These are phyloP conservation scores for Cicer bijugum DNA, from an alignment of 306 rosid species.

Conservation along the genomic window DNA sequence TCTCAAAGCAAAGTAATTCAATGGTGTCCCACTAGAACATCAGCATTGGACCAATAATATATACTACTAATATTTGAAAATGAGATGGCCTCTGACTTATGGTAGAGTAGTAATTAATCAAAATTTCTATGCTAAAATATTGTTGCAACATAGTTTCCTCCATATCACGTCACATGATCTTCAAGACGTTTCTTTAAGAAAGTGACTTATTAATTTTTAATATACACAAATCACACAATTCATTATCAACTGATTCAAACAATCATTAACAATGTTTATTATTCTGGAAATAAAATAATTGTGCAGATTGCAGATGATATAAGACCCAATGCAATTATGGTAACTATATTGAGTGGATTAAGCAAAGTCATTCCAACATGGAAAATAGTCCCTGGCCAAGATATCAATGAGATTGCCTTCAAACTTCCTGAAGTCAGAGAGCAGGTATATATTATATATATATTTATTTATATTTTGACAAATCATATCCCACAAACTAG, in stretches of 20 bases:
- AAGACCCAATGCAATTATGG: slow-evolving; percentile 54
- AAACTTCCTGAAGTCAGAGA: slow-evolving; percentile 68
- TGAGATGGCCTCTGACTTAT: slow-evolving; percentile 14
- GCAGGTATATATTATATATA: slow-evolving; percentile 53
- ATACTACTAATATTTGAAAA: not conserved
- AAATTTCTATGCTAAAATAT: slow-evolving; percentile 14
- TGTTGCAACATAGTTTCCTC: slow-evolving; percentile 28
- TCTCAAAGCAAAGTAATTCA: slow-evolving; percentile 35
- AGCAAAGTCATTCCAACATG: slow-evolving; percentile 68
- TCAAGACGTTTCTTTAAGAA: slow-evolving; percentile 6
- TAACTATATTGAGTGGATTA: slow-evolving; percentile 54
- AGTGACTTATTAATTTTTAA: slow-evolving; percentile 30
- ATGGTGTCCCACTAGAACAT: slow-evolving; percentile 5
- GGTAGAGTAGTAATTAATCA: not conserved
- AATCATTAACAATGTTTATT: not conserved
- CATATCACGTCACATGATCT: slow-evolving; percentile 9
- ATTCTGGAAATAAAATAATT: not conserved
- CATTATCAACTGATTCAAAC: not conserved
- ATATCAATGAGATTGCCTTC: slow-evolving; percentile 68
- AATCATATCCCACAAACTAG: not conserved
- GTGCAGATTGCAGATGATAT: slow-evolving; percentile 79
- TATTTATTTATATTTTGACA: not conserved
- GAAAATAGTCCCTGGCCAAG: slow-evolving; percentile 72
- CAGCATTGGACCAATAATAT: slow-evolving; percentile 18
- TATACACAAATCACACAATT: not conserved